Conservation (phyloP, 768 basidiomycete genomes). For the Daedalea quercina region DNA sequence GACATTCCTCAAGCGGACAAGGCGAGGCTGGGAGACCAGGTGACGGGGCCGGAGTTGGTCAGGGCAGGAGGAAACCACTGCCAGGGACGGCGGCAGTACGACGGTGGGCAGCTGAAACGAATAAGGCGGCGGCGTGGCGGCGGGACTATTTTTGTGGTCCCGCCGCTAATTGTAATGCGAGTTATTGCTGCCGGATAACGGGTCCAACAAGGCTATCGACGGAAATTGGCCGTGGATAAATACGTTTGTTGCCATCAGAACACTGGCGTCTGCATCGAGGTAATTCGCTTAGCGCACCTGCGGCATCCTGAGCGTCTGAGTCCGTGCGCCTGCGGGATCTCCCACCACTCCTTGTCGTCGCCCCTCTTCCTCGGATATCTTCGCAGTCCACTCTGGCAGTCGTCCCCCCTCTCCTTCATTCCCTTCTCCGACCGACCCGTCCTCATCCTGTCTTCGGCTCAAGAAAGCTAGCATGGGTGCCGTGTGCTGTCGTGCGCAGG, state of each 20-base stretch:
- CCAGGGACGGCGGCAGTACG: background rate
- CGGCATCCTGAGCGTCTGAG: too few relatives aligned
- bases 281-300: too few relatives aligned
- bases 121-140: too few relatives aligned
- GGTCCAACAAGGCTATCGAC: too few relatives aligned
- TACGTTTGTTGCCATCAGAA: too few relatives aligned
- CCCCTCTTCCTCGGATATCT: constrained; percentile 8
- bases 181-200: too few relatives aligned
- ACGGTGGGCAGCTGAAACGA: background rate
- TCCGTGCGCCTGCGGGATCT: background rate
- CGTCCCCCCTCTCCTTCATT: constrained; percentile 6
- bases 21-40: constrained; percentile 6
- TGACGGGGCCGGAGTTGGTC: constrained; percentile 6
- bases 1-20: constrained; percentile 17
- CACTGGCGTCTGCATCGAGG: too few relatives aligned
- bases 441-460: constrained; percentile 8
- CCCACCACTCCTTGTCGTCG: constrained; percentile 5
- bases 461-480: constrained; percentile 56
- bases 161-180: too few relatives aligned
- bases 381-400: constrained; percentile 9
- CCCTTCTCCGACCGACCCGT: constrained; percentile 3
- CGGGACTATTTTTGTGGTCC: too few relatives aligned
- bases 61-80: constrained; percentile 1
- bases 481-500: constrained; percentile 79
- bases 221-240: too few relatives aligned